These are phyloP conservation scores for Xylaria sp. DNA, from an alignment of 495 filamentous ascomycete genomes.

Conservation along the genomic window DNA sequence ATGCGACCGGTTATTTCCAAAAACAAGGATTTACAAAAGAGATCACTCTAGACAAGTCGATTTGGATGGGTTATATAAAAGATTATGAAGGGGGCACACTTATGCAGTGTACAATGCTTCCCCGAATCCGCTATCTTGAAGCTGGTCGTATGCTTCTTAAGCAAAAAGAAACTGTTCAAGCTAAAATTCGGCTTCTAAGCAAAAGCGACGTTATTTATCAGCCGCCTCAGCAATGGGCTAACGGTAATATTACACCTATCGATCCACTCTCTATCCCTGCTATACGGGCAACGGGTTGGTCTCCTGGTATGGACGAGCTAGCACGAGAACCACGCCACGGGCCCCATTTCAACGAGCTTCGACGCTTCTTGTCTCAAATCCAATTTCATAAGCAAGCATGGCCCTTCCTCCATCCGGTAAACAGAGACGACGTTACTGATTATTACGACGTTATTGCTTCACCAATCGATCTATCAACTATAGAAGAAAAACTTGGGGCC, in stretches of 20 bases:
- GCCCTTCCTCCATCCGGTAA: slow-evolving; percentile 81
- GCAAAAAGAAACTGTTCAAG: slow-evolving; percentile 76
- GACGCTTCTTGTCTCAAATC: slow-evolving; percentile 78
- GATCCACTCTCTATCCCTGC: slow-evolving; percentile 46
- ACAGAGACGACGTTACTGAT: slow-evolving; percentile 77
- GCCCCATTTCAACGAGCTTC: slow-evolving; percentile 76
- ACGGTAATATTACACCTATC: slow-evolving; percentile 35
- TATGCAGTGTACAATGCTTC: slow-evolving; percentile 85
- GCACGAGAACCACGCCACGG: slow-evolving; percentile 81
- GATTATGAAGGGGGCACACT: slow-evolving; percentile 86
- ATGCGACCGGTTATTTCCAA: slow-evolving; percentile 84
- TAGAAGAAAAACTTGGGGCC: slow-evolving; percentile 79
- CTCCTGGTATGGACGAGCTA: slow-evolving; percentile 79
- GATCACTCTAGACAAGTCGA: slow-evolving; percentile 74
- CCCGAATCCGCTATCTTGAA: slow-evolving; percentile 78
- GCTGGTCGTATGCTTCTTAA: slow-evolving; percentile 76
- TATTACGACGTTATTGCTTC: slow-evolving; percentile 83
- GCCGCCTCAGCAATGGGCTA: slow-evolving; percentile 66
- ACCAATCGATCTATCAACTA: slow-evolving; percentile 72
- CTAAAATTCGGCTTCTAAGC: slow-evolving; percentile 77
- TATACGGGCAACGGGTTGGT: slow-evolving; percentile 67
- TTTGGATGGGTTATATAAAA: slow-evolving; percentile 89
- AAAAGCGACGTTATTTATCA: slow-evolving; percentile 74
- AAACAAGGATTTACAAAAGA: slow-evolving; percentile 87
- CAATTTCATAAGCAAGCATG: slow-evolving; percentile 78